Conservation (phyloP, 257 asterid genomes). For the Solanum sparsipilum region DNA sequence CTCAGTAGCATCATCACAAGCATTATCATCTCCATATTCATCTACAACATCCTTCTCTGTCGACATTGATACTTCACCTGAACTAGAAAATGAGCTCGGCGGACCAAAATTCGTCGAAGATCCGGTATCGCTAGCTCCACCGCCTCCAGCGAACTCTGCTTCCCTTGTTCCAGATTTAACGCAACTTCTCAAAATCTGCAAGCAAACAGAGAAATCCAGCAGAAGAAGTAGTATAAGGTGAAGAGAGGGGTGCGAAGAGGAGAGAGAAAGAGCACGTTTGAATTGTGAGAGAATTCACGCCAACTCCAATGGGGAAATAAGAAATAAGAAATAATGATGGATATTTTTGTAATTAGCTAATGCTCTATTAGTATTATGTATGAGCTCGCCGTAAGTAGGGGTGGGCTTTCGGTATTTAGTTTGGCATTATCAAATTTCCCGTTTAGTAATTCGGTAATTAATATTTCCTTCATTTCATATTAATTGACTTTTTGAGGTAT, state of each 20-base stretch:
- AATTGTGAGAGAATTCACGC: not conserved
- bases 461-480: too few species aligned
- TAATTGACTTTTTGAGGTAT: too few species aligned
- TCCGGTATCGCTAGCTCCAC: constrained; percentile 28
- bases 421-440: too few species aligned
- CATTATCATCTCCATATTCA: constrained; percentile 6
- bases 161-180: not conserved
- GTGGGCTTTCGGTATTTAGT: too few species aligned
- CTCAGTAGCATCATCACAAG: not conserved
- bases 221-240: not conserved
- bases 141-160: constrained; percentile 17
- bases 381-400: too few species aligned
- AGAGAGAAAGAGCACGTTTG: constrained; percentile 1
- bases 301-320: not conserved
- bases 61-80: constrained; percentile 38
- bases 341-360: not conserved
- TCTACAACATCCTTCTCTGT: constrained; percentile 27
- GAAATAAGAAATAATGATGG: not conserved
- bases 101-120: constrained; percentile 16
- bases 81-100: constrained; percentile 26
- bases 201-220: not conserved
- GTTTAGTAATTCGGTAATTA: too few species aligned
- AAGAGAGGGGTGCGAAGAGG: not conserved
- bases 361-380: not conserved
- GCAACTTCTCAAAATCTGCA: not conserved